Evolutionary conservation across 345 rosid species (phyloP).

Genomic region (Kernera saxatilis): DNA sequence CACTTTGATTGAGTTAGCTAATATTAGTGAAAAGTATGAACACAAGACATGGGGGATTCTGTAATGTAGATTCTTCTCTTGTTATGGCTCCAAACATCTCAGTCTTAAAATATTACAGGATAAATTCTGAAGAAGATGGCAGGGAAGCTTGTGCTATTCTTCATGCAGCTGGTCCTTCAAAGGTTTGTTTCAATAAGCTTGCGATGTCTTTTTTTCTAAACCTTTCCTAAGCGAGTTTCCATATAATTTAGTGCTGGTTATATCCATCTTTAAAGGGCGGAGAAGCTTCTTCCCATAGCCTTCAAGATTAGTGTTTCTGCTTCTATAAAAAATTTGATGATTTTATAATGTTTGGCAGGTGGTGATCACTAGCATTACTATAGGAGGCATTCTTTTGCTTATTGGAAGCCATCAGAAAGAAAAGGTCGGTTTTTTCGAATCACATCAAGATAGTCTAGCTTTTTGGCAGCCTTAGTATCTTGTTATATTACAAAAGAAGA

Average conservation of each 20-base stretch:
- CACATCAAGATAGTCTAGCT: neutral
- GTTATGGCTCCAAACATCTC: neutral
- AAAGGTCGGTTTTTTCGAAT: conserved; percentile 42
- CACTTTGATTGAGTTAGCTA: neutral
- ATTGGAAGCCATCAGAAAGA: conserved; percentile 92
- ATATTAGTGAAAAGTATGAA: neutral
- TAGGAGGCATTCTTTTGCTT: conserved; percentile 69
- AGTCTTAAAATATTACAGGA: conserved; percentile 40
- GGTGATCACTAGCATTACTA: conserved; percentile 86
- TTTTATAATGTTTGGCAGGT: conserved; percentile 51
- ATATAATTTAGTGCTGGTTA: neutral
- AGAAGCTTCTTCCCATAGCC: neutral
- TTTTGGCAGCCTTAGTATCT: neutral
- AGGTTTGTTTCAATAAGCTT: conserved; percentile 40
- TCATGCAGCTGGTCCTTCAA: conserved; percentile 94
- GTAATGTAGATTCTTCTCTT: neutral
- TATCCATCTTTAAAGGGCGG: neutral
- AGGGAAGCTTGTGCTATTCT: conserved; percentile 83
- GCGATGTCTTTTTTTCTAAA: neutral
- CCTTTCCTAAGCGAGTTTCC: neutral
- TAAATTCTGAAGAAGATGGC: conserved; percentile 74
- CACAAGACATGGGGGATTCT: neutral
- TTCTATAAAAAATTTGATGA: neutral
- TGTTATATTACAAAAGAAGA: neutral
- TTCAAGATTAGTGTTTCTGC: neutral